Conservation (phyloP, 2,329 filamentous ascomycete genomes). For the Myriosclerotinia curreyana region DNA sequence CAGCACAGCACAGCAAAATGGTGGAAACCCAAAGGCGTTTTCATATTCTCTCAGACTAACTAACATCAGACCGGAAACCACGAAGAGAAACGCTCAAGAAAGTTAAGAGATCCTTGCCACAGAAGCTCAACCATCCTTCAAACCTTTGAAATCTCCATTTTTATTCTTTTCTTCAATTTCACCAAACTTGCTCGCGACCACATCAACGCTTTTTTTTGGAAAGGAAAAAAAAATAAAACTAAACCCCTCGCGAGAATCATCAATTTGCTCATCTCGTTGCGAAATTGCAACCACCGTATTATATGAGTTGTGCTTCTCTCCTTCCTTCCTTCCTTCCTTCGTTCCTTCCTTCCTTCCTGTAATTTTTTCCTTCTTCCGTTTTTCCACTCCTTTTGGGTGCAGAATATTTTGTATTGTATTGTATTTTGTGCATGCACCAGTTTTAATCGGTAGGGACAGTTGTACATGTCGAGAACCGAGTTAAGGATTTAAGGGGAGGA, state of each 20-base stretch:
- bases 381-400: neutral
- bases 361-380: too few relatives aligned
- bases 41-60: neutral
- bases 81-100: neutral
- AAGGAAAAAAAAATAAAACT: neutral
- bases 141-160: neutral
- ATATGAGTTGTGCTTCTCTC: neutral
- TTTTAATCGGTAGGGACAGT: slow-evolving; percentile 7
- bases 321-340: neutral
- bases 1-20: neutral
- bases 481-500: neutral
- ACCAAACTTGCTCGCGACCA: neutral
- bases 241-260: neutral
- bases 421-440: neutral
- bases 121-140: neutral
- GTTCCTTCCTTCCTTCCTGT: neutral
- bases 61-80: slow-evolving; percentile 1
- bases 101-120: neutral
- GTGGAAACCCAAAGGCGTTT: neutral
- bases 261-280: neutral
- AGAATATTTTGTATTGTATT: neutral
- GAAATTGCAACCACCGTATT: neutral
- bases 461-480: neutral
- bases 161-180: neutral
- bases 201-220: neutral